Evolutionary conservation across 2,329 filamentous ascomycete species (phyloP).

Genomic region (Fusarium sp.): DNA sequence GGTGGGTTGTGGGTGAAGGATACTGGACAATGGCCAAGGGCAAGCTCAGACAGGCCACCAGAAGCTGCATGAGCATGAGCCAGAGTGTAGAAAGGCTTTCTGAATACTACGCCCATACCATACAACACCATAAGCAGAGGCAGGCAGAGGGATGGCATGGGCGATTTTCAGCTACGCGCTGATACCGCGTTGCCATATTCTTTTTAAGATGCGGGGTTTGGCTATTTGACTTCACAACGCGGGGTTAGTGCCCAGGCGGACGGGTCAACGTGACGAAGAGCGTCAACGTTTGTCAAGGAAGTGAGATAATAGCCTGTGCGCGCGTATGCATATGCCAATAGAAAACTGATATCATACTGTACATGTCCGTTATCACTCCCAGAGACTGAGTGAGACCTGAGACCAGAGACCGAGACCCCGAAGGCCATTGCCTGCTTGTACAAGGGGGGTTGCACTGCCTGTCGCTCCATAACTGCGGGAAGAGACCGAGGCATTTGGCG

Average conservation of each 20-base stretch:
- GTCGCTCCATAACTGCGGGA: constrained; percentile 29
- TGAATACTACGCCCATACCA: constrained; percentile 18
- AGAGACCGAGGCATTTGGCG: constrained; percentile 40
- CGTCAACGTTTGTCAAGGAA: constrained; percentile 12
- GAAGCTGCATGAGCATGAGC: constrained; percentile 28
- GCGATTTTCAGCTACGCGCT: constrained; percentile 48
- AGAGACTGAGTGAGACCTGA: not conserved
- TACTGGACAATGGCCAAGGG: constrained; percentile 30
- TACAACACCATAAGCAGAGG: constrained; percentile 18
- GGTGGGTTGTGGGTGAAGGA: constrained; percentile 40
- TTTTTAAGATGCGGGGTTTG: constrained; percentile 46
- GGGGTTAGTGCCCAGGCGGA: constrained; percentile 47
- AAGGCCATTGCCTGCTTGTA: constrained; percentile 16
- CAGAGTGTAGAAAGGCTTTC: constrained; percentile 31
- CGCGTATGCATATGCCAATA: constrained; percentile 1
- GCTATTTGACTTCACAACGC: constrained; percentile 47
- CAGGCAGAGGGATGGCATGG: not conserved
- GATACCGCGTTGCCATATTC: constrained; percentile 45
- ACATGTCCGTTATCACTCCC: constrained; percentile 23
- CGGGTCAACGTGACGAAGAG: constrained; percentile 44
- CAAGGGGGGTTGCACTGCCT: constrained; percentile 30
- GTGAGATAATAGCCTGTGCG: constrained; percentile 4
- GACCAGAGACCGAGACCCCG: constrained; percentile 36
- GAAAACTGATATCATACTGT: constrained; percentile 41
- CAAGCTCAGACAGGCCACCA: constrained; percentile 27